phyloP scores from a whole-genome alignment of 2,329 filamentous ascomycete genomes.

The Acrocalymma vagum region DNA sequence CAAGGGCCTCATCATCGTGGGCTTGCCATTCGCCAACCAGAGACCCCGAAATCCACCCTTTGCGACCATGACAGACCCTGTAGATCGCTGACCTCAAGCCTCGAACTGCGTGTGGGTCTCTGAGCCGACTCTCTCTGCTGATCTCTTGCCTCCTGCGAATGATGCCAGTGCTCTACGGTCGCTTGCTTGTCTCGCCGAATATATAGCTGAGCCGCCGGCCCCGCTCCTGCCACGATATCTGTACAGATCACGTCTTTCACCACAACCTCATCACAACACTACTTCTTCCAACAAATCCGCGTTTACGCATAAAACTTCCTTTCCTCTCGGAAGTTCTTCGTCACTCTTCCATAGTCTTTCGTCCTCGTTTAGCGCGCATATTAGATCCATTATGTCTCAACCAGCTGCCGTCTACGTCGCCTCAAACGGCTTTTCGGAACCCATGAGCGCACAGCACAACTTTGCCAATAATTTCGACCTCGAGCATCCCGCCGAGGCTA shows the following conservation, averaged over 20 bases:
- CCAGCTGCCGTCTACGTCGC: constrained; percentile 46
- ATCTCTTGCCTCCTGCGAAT: constrained; percentile 31
- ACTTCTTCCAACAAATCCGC: not conserved
- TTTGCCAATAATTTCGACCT: constrained; percentile 55
- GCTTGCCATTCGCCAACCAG: too few species aligned
- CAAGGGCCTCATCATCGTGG: too few species aligned
- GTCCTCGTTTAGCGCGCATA: constrained; percentile 5
- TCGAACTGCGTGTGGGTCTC: constrained; percentile 25
- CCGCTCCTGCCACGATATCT: constrained; percentile 16
- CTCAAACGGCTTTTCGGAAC: constrained; percentile 50
- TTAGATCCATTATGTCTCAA: constrained; percentile 27
- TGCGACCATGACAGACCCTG: constrained; percentile 47
- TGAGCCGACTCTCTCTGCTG: constrained; percentile 25
- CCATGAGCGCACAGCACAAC: constrained; percentile 52
- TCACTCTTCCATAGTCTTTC: not conserved
- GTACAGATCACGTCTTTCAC: constrained; percentile 3
- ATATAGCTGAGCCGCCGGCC: constrained; percentile 36
- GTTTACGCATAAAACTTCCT: constrained; percentile 2
- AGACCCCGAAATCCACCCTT: too few species aligned
- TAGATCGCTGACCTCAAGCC: constrained; percentile 36
- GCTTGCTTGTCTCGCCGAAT: constrained; percentile 21
- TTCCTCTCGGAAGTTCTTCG: too few species aligned
- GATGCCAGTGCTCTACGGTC: constrained; percentile 20
- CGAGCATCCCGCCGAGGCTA: constrained; percentile 46
- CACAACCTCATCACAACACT: not conserved